These are phyloP conservation scores for Carpinus viminea DNA, from an alignment of 306 rosid species.

Conservation along the genomic window DNA sequence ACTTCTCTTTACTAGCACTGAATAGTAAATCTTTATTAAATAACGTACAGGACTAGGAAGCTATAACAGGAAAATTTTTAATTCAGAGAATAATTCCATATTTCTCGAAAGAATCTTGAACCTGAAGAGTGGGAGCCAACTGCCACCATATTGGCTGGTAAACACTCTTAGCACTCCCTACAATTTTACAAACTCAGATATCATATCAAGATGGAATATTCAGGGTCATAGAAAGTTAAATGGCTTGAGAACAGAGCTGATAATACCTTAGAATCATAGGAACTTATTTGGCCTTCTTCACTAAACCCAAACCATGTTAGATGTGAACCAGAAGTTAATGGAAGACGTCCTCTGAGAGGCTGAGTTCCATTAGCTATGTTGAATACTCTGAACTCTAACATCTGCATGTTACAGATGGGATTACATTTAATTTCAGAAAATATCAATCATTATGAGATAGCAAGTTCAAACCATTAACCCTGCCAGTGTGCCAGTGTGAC, in stretches of 20 bases:
- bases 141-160: constrained; percentile 83
- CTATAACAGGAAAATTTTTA: not conserved
- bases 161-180: constrained; percentile 86
- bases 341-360: constrained; percentile 62
- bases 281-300: constrained; percentile 83
- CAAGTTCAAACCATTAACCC: not conserved
- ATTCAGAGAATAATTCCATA: constrained; percentile 1
- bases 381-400: constrained; percentile 69
- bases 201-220: constrained; percentile 20
- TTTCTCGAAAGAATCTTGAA: constrained; percentile 34
- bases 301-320: constrained; percentile 89
- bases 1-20: constrained; percentile 77
- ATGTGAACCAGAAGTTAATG: constrained; percentile 84
- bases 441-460: constrained; percentile 1
- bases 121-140: constrained; percentile 97
- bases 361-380: constrained; percentile 55
- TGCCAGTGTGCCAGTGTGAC: not conserved
- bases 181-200: constrained; percentile 23
- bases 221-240: constrained; percentile 7
- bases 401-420: constrained; percentile 49
- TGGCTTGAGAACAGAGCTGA: constrained; percentile 13
- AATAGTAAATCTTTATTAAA: constrained; percentile 30
- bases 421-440: constrained; percentile 18
- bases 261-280: constrained; percentile 86
- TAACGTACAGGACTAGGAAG: not conserved